These are phyloP conservation scores for Spergularia marina DNA, from an alignment of 148 eudicot genomes.

Conservation along the genomic window DNA sequence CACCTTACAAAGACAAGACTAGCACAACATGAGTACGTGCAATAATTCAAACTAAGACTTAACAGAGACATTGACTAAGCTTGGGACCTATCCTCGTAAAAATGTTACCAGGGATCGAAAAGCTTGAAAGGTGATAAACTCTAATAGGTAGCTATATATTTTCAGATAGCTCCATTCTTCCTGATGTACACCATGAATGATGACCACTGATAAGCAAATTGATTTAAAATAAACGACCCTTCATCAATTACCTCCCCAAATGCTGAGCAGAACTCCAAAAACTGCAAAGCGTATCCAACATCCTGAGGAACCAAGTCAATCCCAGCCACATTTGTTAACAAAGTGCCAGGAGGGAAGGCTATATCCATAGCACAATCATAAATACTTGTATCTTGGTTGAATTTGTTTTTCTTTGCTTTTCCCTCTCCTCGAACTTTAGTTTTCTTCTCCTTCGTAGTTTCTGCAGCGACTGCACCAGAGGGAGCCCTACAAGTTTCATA, in stretches of 20 bases:
- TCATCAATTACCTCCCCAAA: constrained; percentile 66
- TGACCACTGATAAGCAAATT: no score
- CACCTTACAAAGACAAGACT: neutral
- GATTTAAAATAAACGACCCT: neutral
- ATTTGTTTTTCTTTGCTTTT: constrained; percentile 20
- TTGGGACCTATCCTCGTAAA: neutral
- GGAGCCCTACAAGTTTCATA: neutral
- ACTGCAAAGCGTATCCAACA: constrained; percentile 75
- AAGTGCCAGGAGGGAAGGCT: constrained; percentile 59
- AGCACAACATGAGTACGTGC: neutral
- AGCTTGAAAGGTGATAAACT: neutral
- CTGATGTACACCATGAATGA: neutral
- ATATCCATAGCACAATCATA: constrained; percentile 29
- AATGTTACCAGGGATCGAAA: neutral
- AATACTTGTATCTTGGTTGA: constrained; percentile 10
- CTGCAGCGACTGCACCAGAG: neutral
- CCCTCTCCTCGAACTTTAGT: constrained; percentile 5
- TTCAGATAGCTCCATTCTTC: neutral
- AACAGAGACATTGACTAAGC: neutral
- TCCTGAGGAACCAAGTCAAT: constrained; percentile 61
- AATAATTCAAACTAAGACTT: neutral
- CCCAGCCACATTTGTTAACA: constrained; percentile 53
- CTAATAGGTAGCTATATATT: no score
- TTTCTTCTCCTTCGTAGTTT: constrained; percentile 23
- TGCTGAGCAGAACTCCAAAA: constrained; percentile 74